Evolutionary conservation across 2,329 filamentous ascomycete species (phyloP), one percentile per base, ranked within the genome.

Genomic region (Sporothrix brasiliensis): DNA sequence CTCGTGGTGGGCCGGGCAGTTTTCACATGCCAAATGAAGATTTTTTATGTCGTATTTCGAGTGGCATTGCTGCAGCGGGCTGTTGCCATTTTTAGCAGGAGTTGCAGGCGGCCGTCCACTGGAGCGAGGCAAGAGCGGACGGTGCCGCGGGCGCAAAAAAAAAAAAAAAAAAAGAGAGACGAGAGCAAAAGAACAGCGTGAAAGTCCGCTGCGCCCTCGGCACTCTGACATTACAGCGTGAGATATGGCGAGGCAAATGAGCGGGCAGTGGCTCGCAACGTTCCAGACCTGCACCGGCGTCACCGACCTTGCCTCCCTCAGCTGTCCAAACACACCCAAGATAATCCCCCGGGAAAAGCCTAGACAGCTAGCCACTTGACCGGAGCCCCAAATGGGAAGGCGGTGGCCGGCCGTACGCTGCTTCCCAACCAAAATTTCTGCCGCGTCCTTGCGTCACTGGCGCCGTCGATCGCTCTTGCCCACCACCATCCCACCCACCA

Each of bases 381-480:
- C 39, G 19, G 16, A 39, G 2, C 7, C 56, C 56, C 34, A 61
- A 61, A 44, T n/a, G 24, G 39, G 41, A 63, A 58, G n/a, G 30
- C 54, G 54, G 54, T 58, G 54, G 58, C 19, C 19, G n/a, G 39
- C n/a, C 27, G 16, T 47, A 49, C 39, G 21, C 24, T n/a, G 27
- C 14, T 63, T 63, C 58, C 50, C 61, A 65, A 65, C 61, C 61
- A 65, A 63, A 65, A 30, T 65, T 63, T 65, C 61, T 65, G 61
- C 61, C 61, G 61, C 39, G 13, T 34, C 61, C 34, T 50, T 65
- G 58, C 61, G 60, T 65, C 61, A 65, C 61, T 65, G 24, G 44
- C 9, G 44, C 14, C 27, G 61, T 10, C 16, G 24, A 49, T 50
- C 58, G 39, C 56, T 49, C 41, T 39, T 63, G 34, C 34, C 34